Evolutionary conservation across 192 early-diverging fungal genomes (phyloP).

Genomic region (Diversispora epigaea): DNA sequence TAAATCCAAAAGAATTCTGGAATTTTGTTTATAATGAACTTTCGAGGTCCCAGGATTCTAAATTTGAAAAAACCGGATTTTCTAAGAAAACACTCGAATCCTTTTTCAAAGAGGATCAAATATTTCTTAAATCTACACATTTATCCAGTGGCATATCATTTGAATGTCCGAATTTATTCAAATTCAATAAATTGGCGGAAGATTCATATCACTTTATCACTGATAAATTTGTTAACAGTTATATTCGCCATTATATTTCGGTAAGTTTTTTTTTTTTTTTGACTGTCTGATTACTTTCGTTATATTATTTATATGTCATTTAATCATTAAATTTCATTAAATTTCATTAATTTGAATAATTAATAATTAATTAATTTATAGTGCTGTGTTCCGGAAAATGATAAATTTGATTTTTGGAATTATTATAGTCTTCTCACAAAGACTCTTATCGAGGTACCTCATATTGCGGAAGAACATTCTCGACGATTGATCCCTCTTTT

Average conservation of each 20-base stretch:
- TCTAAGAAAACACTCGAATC: constrained; percentile 39
- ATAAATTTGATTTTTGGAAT: constrained; percentile 71
- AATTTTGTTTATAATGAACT: constrained; percentile 54
- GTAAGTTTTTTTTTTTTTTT: constrained; percentile 12
- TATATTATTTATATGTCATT: background rate
- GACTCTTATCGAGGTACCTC: constrained; percentile 57
- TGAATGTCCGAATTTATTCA: constrained; percentile 53
- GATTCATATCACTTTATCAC: constrained; percentile 39
- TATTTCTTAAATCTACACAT: constrained; percentile 3
- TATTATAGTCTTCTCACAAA: constrained; percentile 62
- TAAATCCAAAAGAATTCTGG: constrained; percentile 64
- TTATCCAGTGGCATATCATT: constrained; percentile 48
- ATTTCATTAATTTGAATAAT: background rate
- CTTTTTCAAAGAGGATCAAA: constrained; percentile 33
- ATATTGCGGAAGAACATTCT: constrained; percentile 63
- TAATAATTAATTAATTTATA: background rate
- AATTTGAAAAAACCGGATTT: constrained; percentile 57
- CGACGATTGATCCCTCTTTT: constrained; percentile 64
- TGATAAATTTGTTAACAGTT: constrained; percentile 34
- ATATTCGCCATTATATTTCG: constrained; percentile 48
- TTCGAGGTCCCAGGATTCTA: constrained; percentile 54
- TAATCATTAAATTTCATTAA: background rate
- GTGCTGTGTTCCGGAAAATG: constrained; percentile 40
- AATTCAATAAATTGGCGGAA: constrained; percentile 37
- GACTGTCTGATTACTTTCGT: background rate